Evolutionary conservation across 352 stramenopile genomes (phyloP).

Genomic region (Plasmopara muralis): DNA sequence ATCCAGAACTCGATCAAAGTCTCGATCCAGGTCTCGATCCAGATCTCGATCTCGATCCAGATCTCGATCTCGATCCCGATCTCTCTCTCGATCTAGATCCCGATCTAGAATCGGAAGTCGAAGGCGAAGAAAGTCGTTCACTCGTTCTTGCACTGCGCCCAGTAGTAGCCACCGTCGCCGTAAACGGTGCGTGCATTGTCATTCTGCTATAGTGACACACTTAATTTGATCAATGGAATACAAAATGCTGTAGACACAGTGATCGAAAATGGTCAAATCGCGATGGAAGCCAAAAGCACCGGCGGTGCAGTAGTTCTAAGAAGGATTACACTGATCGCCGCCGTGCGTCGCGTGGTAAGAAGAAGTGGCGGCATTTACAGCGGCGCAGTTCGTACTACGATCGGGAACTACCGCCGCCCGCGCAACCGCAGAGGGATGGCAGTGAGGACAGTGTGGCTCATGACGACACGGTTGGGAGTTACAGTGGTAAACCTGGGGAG

Average conservation of each 20-base stretch:
- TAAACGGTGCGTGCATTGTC: slow-evolving; percentile 13
- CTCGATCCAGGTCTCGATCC: slow-evolving; percentile 12
- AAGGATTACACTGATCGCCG: slow-evolving; percentile 15
- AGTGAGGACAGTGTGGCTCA: slow-evolving; percentile 72
- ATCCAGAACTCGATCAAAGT: slow-evolving; percentile 29
- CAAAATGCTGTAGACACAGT: slow-evolving; percentile 16
- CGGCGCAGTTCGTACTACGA: slow-evolving; percentile 29
- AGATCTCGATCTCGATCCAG: slow-evolving; percentile 12
- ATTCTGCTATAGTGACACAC: background rate
- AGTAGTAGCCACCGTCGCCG: slow-evolving; percentile 18
- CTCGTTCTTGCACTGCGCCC: slow-evolving; percentile 20
- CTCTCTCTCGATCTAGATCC: slow-evolving; percentile 18
- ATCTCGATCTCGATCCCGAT: slow-evolving; percentile 20
- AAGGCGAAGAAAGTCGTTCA: slow-evolving; percentile 22
- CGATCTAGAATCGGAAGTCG: slow-evolving; percentile 7
- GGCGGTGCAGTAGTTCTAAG: slow-evolving; percentile 17
- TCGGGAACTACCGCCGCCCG: slow-evolving; percentile 9
- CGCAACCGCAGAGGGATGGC: slow-evolving; percentile 30
- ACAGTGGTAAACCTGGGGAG: slow-evolving; percentile 70
- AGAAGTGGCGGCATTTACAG: slow-evolving; percentile 26
- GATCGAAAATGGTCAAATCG: slow-evolving; percentile 19
- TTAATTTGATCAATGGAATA: slow-evolving; percentile 1
- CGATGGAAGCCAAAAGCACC: slow-evolving; percentile 17
- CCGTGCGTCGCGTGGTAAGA: slow-evolving; percentile 21
- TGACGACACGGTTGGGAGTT: slow-evolving; percentile 82